phyloP scores from a whole-genome alignment of 805 yeast genomes.

The Middelhovenomyces tepae region DNA sequence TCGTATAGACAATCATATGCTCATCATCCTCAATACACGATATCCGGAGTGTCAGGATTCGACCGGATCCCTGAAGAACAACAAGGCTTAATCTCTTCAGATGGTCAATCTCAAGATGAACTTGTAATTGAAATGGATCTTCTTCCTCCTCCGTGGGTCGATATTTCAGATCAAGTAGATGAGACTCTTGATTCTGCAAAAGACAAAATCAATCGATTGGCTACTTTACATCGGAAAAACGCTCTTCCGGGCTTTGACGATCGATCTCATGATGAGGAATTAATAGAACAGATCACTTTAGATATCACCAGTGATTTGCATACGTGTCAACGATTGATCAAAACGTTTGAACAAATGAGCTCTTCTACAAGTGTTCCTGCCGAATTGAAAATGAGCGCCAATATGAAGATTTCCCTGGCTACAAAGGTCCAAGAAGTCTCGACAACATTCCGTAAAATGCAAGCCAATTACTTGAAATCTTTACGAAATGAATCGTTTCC shows the following conservation, averaged over 20 bases:
- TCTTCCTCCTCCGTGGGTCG: conserved; percentile 72
- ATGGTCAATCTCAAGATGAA: conserved; percentile 17
- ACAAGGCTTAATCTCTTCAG: conserved; percentile 44
- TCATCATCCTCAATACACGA: conserved; percentile 37
- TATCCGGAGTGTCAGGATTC: conserved; percentile 31
- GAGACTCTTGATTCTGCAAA: conserved; percentile 46
- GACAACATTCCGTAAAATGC: conserved; percentile 73
- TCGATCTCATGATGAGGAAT: conserved; percentile 61
- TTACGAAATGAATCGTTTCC: conserved; percentile 59
- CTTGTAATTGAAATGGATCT: conserved; percentile 49
- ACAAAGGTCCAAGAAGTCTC: conserved; percentile 72
- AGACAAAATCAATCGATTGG: conserved; percentile 48
- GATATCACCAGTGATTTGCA: conserved; percentile 70
- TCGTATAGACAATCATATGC: conserved; percentile 88
- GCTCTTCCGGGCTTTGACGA: conserved; percentile 84
- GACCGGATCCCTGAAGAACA: conserved; percentile 44
- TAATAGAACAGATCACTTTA: conserved; percentile 71
- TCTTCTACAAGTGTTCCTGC: conserved; percentile 34
- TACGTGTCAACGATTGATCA: conserved; percentile 65
- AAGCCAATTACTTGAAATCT: conserved; percentile 79
- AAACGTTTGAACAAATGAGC: conserved; percentile 46
- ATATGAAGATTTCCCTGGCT: conserved; percentile 79
- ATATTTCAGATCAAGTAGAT: conserved; percentile 65
- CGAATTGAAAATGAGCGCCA: conserved; percentile 61
- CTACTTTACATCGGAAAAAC: conserved; percentile 67